phyloP scores from a whole-genome alignment of 805 yeast genomes.

The Osmozyma mogii region DNA sequence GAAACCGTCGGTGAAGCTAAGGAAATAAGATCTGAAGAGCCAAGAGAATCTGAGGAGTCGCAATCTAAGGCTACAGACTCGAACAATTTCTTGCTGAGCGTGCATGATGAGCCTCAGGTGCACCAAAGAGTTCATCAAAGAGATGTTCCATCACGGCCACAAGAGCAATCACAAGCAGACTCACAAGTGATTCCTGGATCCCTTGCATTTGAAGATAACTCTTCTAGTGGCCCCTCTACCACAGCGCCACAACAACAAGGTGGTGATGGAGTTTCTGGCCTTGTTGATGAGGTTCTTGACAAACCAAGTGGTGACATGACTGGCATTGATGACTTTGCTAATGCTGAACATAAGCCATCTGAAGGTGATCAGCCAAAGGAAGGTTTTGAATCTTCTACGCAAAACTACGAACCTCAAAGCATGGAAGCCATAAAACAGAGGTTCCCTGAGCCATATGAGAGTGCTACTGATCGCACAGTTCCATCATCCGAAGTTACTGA shows the following conservation, averaged over 20 bases:
- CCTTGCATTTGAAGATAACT: not conserved
- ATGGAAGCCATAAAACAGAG: constrained; percentile 11
- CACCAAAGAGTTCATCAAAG: no score
- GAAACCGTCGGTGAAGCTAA: no score
- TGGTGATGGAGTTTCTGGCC: constrained; percentile 6
- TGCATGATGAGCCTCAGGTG: no score
- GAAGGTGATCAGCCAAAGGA: constrained; percentile 1
- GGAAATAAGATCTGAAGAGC: no score
- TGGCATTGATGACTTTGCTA: constrained; percentile 12
- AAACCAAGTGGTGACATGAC: constrained; percentile 22
- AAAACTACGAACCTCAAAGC: constrained; percentile 10
- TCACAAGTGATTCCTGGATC: no score
- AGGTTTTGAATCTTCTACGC: constrained; percentile 1
- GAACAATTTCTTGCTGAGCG: no score
- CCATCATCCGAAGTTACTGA: constrained; percentile 27
- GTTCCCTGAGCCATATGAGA: constrained; percentile 25
- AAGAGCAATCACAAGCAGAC: no score
- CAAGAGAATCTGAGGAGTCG: no score
- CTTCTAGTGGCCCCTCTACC: no score
- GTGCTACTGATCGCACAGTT: constrained; percentile 23
- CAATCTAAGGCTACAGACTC: no score
- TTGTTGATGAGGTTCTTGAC: constrained; percentile 22
- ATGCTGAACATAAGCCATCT: not conserved
- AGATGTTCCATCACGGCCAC: no score
- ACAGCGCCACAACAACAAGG: no score